These are phyloP conservation scores for Yarrowia galli DNA, from an alignment of 1,139 yeast species.

Conservation along the genomic window DNA sequence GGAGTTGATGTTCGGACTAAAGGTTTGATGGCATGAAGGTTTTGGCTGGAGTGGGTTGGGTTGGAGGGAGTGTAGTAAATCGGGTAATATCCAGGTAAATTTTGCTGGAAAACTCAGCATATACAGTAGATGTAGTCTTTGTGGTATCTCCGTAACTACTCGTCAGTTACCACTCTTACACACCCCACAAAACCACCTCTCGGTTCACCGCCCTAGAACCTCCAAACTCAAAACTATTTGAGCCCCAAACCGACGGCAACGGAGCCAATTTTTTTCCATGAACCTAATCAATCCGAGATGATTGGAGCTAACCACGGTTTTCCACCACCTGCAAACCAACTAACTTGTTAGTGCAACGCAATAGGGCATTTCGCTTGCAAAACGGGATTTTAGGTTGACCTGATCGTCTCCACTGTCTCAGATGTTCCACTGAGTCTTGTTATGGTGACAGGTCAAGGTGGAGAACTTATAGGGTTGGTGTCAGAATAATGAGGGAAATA, in stretches of 20 bases:
- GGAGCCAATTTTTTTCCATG: conserved; percentile 8
- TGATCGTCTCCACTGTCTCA: not conserved
- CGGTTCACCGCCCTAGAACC: not conserved
- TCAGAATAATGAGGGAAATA: not conserved
- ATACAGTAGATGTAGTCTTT: too few species aligned
- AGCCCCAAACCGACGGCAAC: conserved; percentile 11
- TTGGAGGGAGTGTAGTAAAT: not conserved
- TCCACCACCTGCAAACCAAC: not conserved
- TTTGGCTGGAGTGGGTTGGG: not conserved
- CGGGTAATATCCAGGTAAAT: not conserved
- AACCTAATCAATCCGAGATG: not conserved
- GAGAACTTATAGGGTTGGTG: not conserved
- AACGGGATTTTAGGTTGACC: not conserved
- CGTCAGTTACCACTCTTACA: not conserved
- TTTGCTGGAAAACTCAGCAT: too few species aligned
- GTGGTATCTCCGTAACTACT: too few species aligned
- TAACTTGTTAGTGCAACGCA: not conserved
- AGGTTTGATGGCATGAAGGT: not conserved
- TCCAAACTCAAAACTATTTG: not conserved
- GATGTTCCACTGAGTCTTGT: not conserved
- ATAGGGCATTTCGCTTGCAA: not conserved
- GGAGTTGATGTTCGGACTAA: not conserved
- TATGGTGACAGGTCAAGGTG: not conserved
- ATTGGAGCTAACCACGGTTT: not conserved
- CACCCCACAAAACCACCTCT: not conserved